phyloP scores from a whole-genome alignment of 495 filamentous ascomycete species.

The Tuber melanosporum region DNA sequence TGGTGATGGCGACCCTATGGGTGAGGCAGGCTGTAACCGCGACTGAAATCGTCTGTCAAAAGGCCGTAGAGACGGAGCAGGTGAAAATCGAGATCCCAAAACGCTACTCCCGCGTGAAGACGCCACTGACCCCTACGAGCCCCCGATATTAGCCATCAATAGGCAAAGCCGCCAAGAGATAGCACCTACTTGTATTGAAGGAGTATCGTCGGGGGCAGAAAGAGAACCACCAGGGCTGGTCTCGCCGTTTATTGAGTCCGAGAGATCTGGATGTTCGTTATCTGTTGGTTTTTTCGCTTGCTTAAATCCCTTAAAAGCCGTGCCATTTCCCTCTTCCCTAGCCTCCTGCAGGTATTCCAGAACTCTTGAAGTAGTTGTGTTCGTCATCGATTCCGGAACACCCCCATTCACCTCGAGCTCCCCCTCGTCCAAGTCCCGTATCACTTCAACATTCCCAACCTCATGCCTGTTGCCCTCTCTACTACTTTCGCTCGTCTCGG shows the following conservation, averaged over 20 bases:
- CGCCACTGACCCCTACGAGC: conserved; percentile 63
- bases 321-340: conserved; percentile 25
- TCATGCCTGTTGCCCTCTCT: conserved; percentile 11
- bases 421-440: conserved; percentile 9
- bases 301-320: conserved; percentile 36
- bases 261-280: conserved; percentile 24
- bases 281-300: conserved; percentile 15
- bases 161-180: conserved; percentile 10
- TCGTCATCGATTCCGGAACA: conserved; percentile 10
- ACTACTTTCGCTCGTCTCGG: conserved; percentile 29
- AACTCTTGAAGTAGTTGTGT: conserved; percentile 28
- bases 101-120: conserved; percentile 70
- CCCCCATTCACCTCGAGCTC: conserved; percentile 17
- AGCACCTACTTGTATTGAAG: conserved; percentile 69
- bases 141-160: conserved; percentile 39
- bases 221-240: conserved; percentile 45
- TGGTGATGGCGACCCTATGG: conserved; percentile 46
- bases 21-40: conserved; percentile 49
- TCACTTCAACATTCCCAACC: conserved; percentile 12
- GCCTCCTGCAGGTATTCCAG: conserved; percentile 42
- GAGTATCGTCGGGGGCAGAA: conserved; percentile 71
- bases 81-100: conserved; percentile 48
- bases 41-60: conserved; percentile 94
- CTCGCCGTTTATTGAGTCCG: conserved; percentile 26
- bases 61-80: conserved; percentile 80